Base-by-base conservation (phyloP, 2,329 filamentous ascomycete species). In the Nemania sp. region DNA sequence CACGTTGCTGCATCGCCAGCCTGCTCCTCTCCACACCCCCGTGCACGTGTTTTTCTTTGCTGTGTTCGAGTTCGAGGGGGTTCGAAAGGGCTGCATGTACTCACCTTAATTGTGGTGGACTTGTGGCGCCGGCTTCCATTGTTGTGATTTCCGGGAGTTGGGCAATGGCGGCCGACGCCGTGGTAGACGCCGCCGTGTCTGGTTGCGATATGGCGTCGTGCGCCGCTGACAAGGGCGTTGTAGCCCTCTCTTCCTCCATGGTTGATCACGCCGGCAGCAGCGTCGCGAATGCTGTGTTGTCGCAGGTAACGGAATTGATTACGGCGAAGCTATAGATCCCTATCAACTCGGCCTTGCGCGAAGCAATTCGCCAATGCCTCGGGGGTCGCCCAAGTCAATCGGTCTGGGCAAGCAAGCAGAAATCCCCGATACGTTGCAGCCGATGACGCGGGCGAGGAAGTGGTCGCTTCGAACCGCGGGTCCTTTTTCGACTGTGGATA, bases 201-300 rank as follows among this genome's bases (percentile, higher is more conserved):
- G 80, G 80, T 65, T 79, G 77, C 32, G 82, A 82, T 60, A 82
- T 79, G 17, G 79, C 75, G 63, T 85, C 82, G 43, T 79, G 70
- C 10, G 73, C 72, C 37, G 77, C 74, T 39, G 76, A 71, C 46
- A 79, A 70, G 49, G 75, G 67, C 55, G 78, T 77, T 34, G 74
- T 65, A 11, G 55, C 46, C 21, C 21, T 48, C 58, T 74, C 76
- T 65, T 83, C 81, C 68, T 83, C 81, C 79, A 83, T 83, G 67
- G 73, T 71, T 50, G 67, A 59, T 63, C 65, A 69, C 18, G 40
- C 65, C 37, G 67, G 61, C 39, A 67, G 61, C 13, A 69, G 67
- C 40, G 72, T 57, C 56, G 63, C 62, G 35, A 29, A 39, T 39
- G 35, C 4, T 12, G 12, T 39, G 35, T 39, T 54, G 69, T 66